Evolutionary conservation across 1,284 basidiomycete genomes (phyloP).

Genomic region (Papiliotrema nemorosa): DNA sequence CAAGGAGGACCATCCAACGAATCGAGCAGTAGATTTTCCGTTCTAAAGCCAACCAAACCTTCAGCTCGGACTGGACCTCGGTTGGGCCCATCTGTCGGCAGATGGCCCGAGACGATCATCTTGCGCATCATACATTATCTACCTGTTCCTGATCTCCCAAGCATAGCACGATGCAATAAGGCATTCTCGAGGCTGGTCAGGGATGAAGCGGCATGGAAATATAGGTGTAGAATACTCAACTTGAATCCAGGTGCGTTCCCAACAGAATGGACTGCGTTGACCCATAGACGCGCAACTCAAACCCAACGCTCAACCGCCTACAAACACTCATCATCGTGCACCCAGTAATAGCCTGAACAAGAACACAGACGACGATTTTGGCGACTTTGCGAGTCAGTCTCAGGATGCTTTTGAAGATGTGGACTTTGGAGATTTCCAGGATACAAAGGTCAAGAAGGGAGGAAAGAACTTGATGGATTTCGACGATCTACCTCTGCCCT

Average conservation of each 20-base stretch:
- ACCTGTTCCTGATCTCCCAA: constrained; percentile 71
- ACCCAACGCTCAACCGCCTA: too few species aligned
- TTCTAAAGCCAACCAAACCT: constrained; percentile 54
- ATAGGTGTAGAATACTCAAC: constrained; percentile 62
- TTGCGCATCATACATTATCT: constrained; percentile 66
- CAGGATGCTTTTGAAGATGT: constrained; percentile 57
- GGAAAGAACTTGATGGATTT: constrained; percentile 45
- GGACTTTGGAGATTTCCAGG: constrained; percentile 80
- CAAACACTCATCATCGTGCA: constrained; percentile 23
- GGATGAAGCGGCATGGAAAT: constrained; percentile 72
- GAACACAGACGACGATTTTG: constrained; percentile 40
- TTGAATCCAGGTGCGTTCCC: constrained; percentile 34
- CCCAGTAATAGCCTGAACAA: constrained; percentile 7
- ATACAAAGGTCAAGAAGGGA: neutral
- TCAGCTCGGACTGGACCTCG: constrained; percentile 20
- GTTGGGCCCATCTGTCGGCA: constrained; percentile 60
- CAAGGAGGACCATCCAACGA: neutral
- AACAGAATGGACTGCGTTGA: neutral
- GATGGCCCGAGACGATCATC: constrained; percentile 72
- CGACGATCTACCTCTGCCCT: constrained; percentile 47
- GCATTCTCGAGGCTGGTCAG: constrained; percentile 62
- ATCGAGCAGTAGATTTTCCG: constrained; percentile 9
- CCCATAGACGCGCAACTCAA: too few species aligned
- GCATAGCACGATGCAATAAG: constrained; percentile 65
- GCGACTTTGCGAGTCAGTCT: constrained; percentile 38